Evolutionary conservation across 2,329 filamentous ascomycete species (phyloP).

Genomic region (Podosphaera fusca): DNA sequence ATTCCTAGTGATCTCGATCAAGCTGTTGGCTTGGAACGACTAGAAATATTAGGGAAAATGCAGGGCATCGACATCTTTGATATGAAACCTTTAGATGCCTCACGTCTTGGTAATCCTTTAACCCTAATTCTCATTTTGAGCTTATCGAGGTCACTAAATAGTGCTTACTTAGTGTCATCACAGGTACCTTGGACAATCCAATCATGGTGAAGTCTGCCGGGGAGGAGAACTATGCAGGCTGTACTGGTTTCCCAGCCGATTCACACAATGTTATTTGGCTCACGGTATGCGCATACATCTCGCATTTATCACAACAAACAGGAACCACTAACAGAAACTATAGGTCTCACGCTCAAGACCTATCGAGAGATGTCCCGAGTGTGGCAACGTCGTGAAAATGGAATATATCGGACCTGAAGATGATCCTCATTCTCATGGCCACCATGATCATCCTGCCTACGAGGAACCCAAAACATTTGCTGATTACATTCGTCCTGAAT

Average conservation of each 20-base stretch:
- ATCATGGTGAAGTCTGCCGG: slow-evolving; percentile 79
- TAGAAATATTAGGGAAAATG: slow-evolving; percentile 98
- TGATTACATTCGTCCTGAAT: slow-evolving; percentile 87
- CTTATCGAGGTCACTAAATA: no score
- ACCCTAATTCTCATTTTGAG: not conserved
- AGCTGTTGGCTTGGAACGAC: slow-evolving; percentile 88
- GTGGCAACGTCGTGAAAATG: slow-evolving; percentile 93
- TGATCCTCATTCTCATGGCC: slow-evolving; percentile 25
- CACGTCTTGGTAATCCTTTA: slow-evolving; percentile 45
- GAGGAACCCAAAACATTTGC: slow-evolving; percentile 94
- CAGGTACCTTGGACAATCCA: slow-evolving; percentile 73
- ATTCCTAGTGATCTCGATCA: slow-evolving; percentile 90
- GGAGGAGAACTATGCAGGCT: slow-evolving; percentile 90
- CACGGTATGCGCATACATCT: slow-evolving; percentile 33
- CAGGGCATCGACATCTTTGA: slow-evolving; percentile 95
- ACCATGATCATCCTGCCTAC: slow-evolving; percentile 25
- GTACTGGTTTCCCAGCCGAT: slow-evolving; percentile 83
- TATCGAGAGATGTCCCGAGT: slow-evolving; percentile 87
- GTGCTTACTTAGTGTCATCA: not conserved
- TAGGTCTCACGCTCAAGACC: slow-evolving; percentile 76
- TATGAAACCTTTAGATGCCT: slow-evolving; percentile 87
- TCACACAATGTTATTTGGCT: slow-evolving; percentile 83
- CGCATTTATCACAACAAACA: not conserved
- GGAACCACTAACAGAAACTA: not conserved
- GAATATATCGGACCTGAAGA: slow-evolving; percentile 72